Percentiles rank a stretch among this genome's conserved stretches.
phyloP scores from a whole-genome alignment of 208 protist species.

The Trypanosoma melophagium region DNA sequence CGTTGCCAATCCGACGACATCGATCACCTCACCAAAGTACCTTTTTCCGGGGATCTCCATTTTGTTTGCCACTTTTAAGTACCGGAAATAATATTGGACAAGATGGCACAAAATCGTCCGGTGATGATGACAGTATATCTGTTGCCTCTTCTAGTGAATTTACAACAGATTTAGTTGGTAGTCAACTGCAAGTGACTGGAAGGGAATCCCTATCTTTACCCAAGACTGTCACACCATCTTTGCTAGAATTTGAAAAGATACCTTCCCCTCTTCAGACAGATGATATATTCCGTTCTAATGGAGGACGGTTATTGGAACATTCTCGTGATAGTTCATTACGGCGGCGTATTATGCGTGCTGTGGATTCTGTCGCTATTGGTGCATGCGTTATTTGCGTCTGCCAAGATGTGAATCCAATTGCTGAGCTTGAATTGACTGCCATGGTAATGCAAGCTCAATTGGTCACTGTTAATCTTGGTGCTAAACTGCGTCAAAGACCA shows the following conservation, averaged over 20 bases:
- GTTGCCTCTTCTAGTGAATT: conserved; percentile 11
- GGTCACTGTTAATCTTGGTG: conserved; percentile 58
- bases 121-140: neutral
- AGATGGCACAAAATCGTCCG: too few species aligned
- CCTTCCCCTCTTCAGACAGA: conserved; percentile 39
- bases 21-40: neutral
- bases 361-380: conserved; percentile 47
- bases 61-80: neutral
- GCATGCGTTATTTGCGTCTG: conserved; percentile 71
- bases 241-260: conserved; percentile 84
- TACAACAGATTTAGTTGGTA: neutral
- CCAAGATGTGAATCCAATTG: conserved; percentile 79
- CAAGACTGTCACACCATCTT: conserved; percentile 1
- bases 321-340: conserved; percentile 23
- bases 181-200: neutral
- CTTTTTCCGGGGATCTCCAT: neutral
- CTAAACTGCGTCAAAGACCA: conserved; percentile 74
- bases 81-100: neutral
- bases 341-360: conserved; percentile 36
- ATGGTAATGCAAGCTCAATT: conserved; percentile 32
- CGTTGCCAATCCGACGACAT: neutral
- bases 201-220: neutral
- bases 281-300: conserved; percentile 12
- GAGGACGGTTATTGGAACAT: neutral
- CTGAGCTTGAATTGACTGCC: conserved; percentile 79